Evolutionary conservation across 2,329 filamentous ascomycete species (phyloP).

Genomic region (Blastomyces emzantsi): DNA sequence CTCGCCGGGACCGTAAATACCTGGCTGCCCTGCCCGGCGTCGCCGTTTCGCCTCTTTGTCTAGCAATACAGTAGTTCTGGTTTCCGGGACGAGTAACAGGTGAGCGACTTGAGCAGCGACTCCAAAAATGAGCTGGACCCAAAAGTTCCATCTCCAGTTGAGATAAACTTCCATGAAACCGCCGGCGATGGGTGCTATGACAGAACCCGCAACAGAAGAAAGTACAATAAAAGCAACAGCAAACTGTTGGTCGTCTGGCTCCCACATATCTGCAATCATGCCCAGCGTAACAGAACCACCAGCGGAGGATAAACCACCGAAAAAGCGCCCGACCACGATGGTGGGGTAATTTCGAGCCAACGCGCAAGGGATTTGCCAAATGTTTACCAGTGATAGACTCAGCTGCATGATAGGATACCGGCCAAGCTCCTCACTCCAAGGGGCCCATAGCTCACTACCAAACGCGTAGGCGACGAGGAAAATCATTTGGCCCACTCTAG

Average conservation of each 20-base stretch:
- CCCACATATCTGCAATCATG: constrained; percentile 56
- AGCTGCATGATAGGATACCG: constrained; percentile 65
- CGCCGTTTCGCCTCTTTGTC: constrained; percentile 50
- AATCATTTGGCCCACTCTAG: constrained; percentile 62
- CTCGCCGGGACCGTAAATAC: constrained; percentile 66
- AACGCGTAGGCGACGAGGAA: constrained; percentile 74
- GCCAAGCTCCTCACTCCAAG: constrained; percentile 75
- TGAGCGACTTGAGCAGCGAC: constrained; percentile 44
- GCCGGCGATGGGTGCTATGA: constrained; percentile 42
- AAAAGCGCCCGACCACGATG: constrained; percentile 58
- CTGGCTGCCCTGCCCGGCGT: constrained; percentile 46
- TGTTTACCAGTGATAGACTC: constrained; percentile 63
- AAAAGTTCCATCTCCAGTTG: constrained; percentile 54
- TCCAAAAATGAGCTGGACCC: constrained; percentile 53
- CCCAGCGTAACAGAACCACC: constrained; percentile 57
- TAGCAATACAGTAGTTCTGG: constrained; percentile 49
- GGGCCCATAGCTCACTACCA: constrained; percentile 79
- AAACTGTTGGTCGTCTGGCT: constrained; percentile 48
- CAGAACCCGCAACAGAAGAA: constrained; percentile 47
- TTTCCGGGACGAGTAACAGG: constrained; percentile 46
- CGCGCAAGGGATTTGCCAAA: constrained; percentile 64
- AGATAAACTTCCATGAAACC: constrained; percentile 44
- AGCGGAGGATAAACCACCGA: constrained; percentile 55
- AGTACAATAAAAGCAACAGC: constrained; percentile 53
- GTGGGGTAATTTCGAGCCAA: constrained; percentile 62